phyloP scores from a whole-genome alignment of 768 basidiomycete genomes.

The Suillus decipiens region DNA sequence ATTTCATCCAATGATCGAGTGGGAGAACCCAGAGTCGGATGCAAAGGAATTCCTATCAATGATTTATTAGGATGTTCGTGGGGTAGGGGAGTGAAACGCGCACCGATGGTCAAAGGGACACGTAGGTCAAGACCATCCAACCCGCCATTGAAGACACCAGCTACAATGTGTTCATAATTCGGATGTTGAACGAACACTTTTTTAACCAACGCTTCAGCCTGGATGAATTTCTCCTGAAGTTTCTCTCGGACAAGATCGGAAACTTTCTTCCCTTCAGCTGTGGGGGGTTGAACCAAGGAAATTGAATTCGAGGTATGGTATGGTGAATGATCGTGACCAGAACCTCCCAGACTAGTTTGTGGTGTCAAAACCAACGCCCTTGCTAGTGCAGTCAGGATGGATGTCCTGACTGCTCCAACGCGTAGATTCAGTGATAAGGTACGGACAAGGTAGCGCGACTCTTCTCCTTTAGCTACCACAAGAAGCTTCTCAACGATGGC shows the following conservation, averaged over 20 bases:
- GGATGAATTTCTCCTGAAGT: conserved; percentile 44
- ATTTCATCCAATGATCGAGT: conserved; percentile 82
- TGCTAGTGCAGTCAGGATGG: conserved; percentile 79
- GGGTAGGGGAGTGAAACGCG: conserved; percentile 25
- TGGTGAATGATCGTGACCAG: conserved; percentile 23
- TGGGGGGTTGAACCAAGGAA: conserved; percentile 20
- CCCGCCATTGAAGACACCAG: conserved; percentile 59
- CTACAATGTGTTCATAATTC: conserved; percentile 69
- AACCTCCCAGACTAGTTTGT: conserved; percentile 29
- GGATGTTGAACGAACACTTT: conserved; percentile 79
- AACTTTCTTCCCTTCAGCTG: conserved; percentile 27
- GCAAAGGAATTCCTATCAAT: conserved; percentile 72
- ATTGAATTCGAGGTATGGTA: conserved; percentile 28
- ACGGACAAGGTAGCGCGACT: conserved; percentile 80
- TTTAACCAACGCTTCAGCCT: conserved; percentile 67
- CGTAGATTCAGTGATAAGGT: conserved; percentile 75
- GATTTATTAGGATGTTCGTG: conserved; percentile 10
- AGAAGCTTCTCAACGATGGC: conserved; percentile 78
- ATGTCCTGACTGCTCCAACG: conserved; percentile 86
- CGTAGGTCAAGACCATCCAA: conserved; percentile 57
- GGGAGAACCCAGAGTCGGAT: conserved; percentile 86
- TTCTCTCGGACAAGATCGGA: conserved; percentile 35
- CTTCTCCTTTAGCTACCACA: conserved; percentile 85
- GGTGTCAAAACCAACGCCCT: conserved; percentile 71
- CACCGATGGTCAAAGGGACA: conserved; percentile 73